Percentiles rank a stretch among this genome's conserved stretches.
Conservation (phyloP, 208 protist genomes). For the Leishmania tarentolae region DNA sequence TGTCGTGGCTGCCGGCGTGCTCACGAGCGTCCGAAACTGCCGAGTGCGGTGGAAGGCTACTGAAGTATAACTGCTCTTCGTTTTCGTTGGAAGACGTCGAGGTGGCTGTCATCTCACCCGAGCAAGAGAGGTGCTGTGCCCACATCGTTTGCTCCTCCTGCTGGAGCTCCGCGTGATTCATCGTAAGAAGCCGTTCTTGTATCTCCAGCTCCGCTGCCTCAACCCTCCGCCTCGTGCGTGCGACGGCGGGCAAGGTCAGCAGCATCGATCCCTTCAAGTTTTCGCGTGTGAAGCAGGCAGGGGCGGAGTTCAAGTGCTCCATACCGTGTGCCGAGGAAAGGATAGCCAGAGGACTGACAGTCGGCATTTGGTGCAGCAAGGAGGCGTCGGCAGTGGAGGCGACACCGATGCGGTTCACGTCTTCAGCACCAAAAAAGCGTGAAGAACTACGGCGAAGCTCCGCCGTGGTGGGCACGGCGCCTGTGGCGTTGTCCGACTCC, state of each 20-base stretch:
- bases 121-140: background rate
- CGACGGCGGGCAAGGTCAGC: constrained; percentile 26
- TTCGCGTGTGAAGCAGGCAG: constrained; percentile 6
- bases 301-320: constrained; percentile 6
- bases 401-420: background rate
- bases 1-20: background rate
- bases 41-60: background rate
- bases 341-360: background rate
- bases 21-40: background rate
- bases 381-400: background rate
- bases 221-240: constrained; percentile 1
- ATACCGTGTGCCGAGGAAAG: constrained; percentile 6
- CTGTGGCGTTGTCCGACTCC: background rate
- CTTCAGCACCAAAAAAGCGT: constrained; percentile 8
- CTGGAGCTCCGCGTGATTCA: constrained; percentile 7
- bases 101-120: background rate
- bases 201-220: background rate
- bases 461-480: background rate
- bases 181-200: background rate
- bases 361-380: background rate
- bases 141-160: background rate
- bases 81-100: background rate
- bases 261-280: constrained; percentile 43
- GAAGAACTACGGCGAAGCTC: background rate
- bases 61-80: background rate